phyloP scores from a whole-genome alignment of 2,329 filamentous ascomycete genomes.

The Colletotrichum noveboracense region DNA sequence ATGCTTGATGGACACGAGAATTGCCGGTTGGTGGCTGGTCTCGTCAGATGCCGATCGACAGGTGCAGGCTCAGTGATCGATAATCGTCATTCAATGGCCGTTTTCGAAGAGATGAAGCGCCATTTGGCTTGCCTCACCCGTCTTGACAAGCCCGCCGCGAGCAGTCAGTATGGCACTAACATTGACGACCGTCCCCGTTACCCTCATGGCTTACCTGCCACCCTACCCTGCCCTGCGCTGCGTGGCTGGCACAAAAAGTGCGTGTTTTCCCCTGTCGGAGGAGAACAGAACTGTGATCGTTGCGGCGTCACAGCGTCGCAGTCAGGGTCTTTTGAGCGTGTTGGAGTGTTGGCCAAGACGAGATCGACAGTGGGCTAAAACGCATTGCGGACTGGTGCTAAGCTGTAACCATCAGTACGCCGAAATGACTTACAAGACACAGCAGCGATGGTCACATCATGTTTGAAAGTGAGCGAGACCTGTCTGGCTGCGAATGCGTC shows the following conservation, averaged over 20 bases:
- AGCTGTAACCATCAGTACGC: neutral
- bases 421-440: neutral
- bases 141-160: neutral
- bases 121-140: neutral
- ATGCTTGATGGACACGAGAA: neutral
- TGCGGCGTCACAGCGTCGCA: neutral
- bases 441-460: neutral
- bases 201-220: neutral
- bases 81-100: neutral
- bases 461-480: conserved; percentile 10
- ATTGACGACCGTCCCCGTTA: neutral
- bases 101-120: conserved; percentile 2
- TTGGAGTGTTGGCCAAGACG: neutral
- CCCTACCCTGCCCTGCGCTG: neutral
- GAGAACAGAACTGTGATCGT: neutral
- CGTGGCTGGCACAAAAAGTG: neutral
- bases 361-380: neutral
- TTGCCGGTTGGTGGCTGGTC: conserved; percentile 1
- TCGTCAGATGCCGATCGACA: conserved; percentile 13
- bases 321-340: neutral
- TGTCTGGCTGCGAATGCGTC: neutral
- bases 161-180: neutral
- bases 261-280: neutral
- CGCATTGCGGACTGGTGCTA: neutral
- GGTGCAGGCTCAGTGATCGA: neutral